These are phyloP conservation scores for Metschnikowia lunata DNA, from an alignment of 805 yeast species.

Conservation along the genomic window DNA sequence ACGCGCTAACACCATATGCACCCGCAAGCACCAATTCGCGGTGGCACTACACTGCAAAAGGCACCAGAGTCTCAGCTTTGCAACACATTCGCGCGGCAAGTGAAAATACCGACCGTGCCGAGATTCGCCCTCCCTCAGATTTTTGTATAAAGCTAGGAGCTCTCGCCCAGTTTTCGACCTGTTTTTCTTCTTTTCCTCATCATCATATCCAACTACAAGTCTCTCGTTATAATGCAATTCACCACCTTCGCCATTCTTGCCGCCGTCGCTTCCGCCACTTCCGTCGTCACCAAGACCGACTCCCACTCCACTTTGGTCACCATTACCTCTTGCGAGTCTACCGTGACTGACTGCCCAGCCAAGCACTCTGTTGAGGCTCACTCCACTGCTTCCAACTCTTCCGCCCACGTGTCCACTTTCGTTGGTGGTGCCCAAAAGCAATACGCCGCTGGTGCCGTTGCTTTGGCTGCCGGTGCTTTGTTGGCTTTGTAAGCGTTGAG, in stretches of 20 bases:
- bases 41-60: not conserved
- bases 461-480: slow-evolving; percentile 45
- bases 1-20: too few species aligned
- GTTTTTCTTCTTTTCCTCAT: slow-evolving; percentile 13
- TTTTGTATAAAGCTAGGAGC: slow-evolving; percentile 9
- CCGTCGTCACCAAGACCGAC: slow-evolving; percentile 26
- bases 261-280: slow-evolving; percentile 35
- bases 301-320: slow-evolving; percentile 38
- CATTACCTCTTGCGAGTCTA: slow-evolving; percentile 42
- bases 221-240: slow-evolving; percentile 43
- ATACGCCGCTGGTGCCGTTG: slow-evolving; percentile 44
- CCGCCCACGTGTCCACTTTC: slow-evolving; percentile 30
- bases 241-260: slow-evolving; percentile 34
- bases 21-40: too few species aligned
- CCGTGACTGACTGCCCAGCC: slow-evolving; percentile 49
- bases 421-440: slow-evolving; percentile 33
- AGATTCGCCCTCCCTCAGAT: not conserved
- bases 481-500: slow-evolving; percentile 30
- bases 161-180: slow-evolving; percentile 3
- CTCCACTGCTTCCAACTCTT: slow-evolving; percentile 19
- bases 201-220: slow-evolving; percentile 24
- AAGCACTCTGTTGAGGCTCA: slow-evolving; percentile 12
- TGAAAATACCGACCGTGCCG: not conserved
- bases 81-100: slow-evolving; percentile 1
- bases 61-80: not conserved